Evolutionary conservation across 192 early-diverging fungal species (phyloP).

Genomic region (Coemansia sp.): DNA sequence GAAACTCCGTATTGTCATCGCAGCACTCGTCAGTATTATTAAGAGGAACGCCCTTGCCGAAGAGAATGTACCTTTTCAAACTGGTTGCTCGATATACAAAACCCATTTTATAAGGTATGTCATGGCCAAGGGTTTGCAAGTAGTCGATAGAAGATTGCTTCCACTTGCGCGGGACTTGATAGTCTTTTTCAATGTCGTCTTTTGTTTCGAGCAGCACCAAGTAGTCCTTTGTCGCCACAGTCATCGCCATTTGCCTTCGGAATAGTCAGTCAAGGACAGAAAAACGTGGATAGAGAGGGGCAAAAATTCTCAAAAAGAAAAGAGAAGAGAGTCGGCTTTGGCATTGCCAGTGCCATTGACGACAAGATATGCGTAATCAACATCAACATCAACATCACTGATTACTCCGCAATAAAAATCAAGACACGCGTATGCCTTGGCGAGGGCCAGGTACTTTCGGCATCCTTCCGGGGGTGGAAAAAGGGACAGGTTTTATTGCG

Average conservation of each 20-base stretch:
- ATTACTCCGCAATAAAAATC: no score
- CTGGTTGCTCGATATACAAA: not conserved
- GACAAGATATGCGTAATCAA: no score
- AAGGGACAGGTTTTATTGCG: no score
- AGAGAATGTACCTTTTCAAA: not conserved
- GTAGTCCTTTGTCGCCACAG: not conserved
- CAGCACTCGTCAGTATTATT: not conserved
- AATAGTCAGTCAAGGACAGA: not conserved
- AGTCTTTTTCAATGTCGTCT: not conserved
- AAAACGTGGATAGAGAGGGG: not conserved
- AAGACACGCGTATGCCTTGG: no score
- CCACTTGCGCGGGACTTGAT: not conserved
- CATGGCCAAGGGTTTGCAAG: not conserved
- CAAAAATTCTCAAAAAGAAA: not conserved
- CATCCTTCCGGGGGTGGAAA: no score
- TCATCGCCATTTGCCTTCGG: not conserved
- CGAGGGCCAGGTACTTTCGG: no score
- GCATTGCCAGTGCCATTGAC: no score
- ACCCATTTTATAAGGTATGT: not conserved
- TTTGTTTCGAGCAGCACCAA: not conserved
- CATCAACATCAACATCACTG: no score
- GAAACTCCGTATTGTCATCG: not conserved
- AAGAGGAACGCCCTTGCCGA: not conserved
- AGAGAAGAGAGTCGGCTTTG: no score
- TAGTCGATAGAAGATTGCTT: not conserved